Evolutionary conservation across 805 yeast genomes (phyloP).

Genomic region (Zygotorulaspora florentina): DNA sequence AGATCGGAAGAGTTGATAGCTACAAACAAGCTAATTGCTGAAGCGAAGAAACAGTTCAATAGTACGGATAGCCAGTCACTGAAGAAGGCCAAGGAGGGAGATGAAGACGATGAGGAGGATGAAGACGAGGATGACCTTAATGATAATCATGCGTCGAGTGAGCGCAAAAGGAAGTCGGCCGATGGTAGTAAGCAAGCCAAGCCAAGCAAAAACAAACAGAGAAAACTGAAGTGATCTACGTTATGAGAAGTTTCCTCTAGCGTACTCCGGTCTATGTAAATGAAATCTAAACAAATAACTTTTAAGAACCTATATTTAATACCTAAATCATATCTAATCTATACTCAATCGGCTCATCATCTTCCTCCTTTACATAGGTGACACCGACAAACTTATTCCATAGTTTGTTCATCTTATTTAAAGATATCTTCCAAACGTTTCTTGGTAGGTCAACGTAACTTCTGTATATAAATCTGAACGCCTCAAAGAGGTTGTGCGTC

Average conservation of each 20-base stretch:
- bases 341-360: conserved; percentile 20
- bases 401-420: conserved; percentile 48
- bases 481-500: conserved; percentile 49
- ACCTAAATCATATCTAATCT: conserved; percentile 20
- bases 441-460: conserved; percentile 72
- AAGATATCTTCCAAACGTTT: conserved; percentile 46
- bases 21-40: conserved; percentile 56
- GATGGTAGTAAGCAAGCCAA: conserved; percentile 9
- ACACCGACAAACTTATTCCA: conserved; percentile 81
- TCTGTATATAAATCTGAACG: conserved; percentile 56
- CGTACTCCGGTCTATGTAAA: background rate
- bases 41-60: conserved; percentile 65
- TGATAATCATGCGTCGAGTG: conserved; percentile 9
- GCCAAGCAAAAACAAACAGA: conserved; percentile 2
- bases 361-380: conserved; percentile 28
- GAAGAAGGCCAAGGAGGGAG: conserved; percentile 28
- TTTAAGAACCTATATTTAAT: background rate
- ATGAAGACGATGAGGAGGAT: conserved; percentile 31
- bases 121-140: conserved; percentile 22
- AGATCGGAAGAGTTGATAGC: conserved; percentile 62
- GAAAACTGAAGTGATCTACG: background rate
- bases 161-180: conserved; percentile 1
- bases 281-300: background rate
- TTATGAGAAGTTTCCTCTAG: background rate
- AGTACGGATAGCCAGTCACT: conserved; percentile 49